Base-by-base conservation (phyloP, 2,329 filamentous ascomycete species). In the Geosmithia flava region DNA sequence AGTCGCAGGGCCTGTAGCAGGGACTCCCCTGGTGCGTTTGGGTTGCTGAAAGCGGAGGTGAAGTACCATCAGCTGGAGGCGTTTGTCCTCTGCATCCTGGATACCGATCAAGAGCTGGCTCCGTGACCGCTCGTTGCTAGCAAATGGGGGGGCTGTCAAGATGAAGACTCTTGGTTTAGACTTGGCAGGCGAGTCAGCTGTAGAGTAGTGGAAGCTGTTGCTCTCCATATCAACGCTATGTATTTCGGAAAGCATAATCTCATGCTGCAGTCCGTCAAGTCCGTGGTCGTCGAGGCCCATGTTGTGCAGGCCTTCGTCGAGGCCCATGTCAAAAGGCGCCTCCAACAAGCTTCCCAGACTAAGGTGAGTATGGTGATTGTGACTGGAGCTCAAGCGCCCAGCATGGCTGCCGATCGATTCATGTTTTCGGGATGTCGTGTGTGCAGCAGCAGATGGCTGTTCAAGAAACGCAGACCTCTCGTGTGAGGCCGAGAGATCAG, bases 401-500 rank as follows among this genome's bases (percentile, higher is more conserved):
- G 61, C 61, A 17, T 68, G 68, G 4, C 66, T 67, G 19, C 70
- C 67, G 47, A 93, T 77, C 2, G 90, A 95, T 47, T 93, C 83
- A 7, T 80, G 75, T 51, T 84, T 77, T 53, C 83, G 79, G 15
- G 73, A 65, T 42, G 72, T 71, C 11, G 61, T 63, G 8, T 67
- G 56, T 8, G 66, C 59, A 2, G 49, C 19, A 13, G 16, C 40
- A 8, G 62, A 71, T 53, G 61, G 65, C 61, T 75, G 77, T 45
- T 95, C 89, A 27, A 81, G 76, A 59, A 95, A 94, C n/a, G 82
- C 76, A 1, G 82, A 75, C 56, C 86, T 77, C 55, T 95, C 89
- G 54, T 91, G 86, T 16, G 84, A 93, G 10, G 87, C 83, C 0
- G 87, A 91, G 19, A 96, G 70, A 60, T 96, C 91, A 30, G 87